Conservation (phyloP, 208 protist genomes). For the Polymyxa betae region DNA sequence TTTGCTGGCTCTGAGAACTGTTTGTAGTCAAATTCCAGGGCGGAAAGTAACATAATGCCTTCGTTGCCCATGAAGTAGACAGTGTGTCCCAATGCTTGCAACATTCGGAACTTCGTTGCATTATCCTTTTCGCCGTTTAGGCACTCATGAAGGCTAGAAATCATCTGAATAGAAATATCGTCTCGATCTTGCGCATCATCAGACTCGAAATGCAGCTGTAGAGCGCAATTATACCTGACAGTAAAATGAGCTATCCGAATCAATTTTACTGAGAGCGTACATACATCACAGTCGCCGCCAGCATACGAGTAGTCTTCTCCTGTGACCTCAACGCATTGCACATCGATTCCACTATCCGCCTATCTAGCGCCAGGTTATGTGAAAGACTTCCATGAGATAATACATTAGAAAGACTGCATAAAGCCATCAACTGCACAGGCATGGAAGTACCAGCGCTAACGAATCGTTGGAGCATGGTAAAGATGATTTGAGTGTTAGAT, state of each 20-base stretch:
- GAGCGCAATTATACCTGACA: constrained; percentile 44
- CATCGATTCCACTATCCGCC: background rate
- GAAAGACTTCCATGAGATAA: background rate
- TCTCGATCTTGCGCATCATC: constrained; percentile 12
- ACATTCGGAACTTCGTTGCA: background rate
- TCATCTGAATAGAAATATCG: constrained; percentile 24
- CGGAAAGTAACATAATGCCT: constrained; percentile 14
- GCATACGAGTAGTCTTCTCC: background rate
- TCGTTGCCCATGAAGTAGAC: constrained; percentile 52
- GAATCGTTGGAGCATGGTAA: background rate
- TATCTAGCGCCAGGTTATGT: background rate
- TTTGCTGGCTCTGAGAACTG: constrained; percentile 16
- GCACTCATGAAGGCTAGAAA: background rate
- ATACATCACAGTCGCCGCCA: background rate
- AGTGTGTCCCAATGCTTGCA: background rate
- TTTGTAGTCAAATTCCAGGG: background rate
- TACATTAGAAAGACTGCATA: background rate
- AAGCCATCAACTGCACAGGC: background rate
- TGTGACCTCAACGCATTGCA: background rate
- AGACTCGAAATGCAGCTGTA: constrained; percentile 26
- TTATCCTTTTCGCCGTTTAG: background rate
- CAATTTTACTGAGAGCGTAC: background rate
- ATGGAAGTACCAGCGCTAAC: background rate
- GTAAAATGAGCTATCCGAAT: background rate
- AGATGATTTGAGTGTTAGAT: background rate